Evolutionary conservation across 495 filamentous ascomycete genomes (phyloP).

Genomic region (Cryomyces minteri): DNA sequence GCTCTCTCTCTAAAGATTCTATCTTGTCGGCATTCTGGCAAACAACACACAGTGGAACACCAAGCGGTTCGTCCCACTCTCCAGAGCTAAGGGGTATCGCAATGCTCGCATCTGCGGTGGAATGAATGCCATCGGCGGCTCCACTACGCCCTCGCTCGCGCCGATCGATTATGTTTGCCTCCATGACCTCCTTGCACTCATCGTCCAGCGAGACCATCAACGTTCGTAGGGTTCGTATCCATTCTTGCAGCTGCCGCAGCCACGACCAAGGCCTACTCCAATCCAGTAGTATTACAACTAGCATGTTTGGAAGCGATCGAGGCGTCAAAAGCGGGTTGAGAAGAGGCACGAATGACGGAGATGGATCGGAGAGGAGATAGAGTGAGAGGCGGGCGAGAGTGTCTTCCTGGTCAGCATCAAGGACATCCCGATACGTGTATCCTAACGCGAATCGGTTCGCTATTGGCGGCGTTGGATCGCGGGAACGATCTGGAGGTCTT

Average conservation of each 20-base stretch:
- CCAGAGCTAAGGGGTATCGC: conserved; percentile 69
- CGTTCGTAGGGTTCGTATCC: conserved; percentile 64
- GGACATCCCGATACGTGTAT: conserved; percentile 88
- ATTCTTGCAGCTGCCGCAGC: conserved; percentile 71
- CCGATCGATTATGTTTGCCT: conserved; percentile 57
- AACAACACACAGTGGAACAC: conserved; percentile 77
- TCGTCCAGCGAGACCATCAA: conserved; percentile 57
- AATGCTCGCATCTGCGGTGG: conserved; percentile 36
- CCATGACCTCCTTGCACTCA: conserved; percentile 62
- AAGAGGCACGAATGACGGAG: conserved; percentile 64
- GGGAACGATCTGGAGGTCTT: conserved; percentile 29
- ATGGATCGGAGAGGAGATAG: conserved; percentile 71
- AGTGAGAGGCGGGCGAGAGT: conserved; percentile 80
- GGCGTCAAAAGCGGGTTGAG: conserved; percentile 73
- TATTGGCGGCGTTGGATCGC: conserved; percentile 44
- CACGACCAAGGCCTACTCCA: conserved; percentile 90
- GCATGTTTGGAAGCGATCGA: conserved; percentile 67
- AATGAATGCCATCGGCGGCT: conserved; percentile 7
- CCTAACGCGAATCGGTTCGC: conserved; percentile 88
- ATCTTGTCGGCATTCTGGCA: conserved; percentile 90
- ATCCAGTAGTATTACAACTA: conserved; percentile 76
- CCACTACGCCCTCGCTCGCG: conserved; percentile 31
- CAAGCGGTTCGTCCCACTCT: conserved; percentile 86
- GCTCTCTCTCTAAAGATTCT: conserved; percentile 21
- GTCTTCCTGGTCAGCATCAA: conserved; percentile 93